Percentiles rank a stretch among this genome's conserved stretches.
Evolutionary conservation across 2,329 filamentous ascomycete species (phyloP).

Genomic region (Tolypocladium amazonense): DNA sequence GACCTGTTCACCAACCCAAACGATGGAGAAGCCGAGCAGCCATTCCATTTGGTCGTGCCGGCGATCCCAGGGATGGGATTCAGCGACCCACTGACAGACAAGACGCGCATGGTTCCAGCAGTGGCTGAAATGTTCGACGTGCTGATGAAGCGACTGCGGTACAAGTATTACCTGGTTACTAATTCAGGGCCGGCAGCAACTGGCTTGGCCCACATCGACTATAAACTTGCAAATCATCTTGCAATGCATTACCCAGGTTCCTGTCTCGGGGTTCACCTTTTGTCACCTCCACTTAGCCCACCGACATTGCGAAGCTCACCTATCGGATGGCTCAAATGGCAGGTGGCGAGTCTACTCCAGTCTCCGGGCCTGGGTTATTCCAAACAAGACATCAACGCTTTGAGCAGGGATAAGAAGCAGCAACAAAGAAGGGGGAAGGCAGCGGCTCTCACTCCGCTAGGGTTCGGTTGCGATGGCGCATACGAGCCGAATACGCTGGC

Average conservation of each 20-base stretch:
- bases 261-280: conserved; percentile 50
- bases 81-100: conserved; percentile 47
- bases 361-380: conserved; percentile 45
- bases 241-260: conserved; percentile 34
- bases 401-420: conserved; percentile 15
- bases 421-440: conserved; percentile 4
- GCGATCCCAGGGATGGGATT: conserved; percentile 58
- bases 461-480: conserved; percentile 18
- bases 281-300: conserved; percentile 41
- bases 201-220: conserved; percentile 40
- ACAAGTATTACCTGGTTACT: conserved; percentile 46
- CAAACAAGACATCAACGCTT: conserved; percentile 36
- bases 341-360: conserved; percentile 37
- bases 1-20: conserved; percentile 42
- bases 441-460: conserved; percentile 11
- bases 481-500: conserved; percentile 43
- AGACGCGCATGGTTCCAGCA: conserved; percentile 35
- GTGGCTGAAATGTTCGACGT: conserved; percentile 45
- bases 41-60: conserved; percentile 58
- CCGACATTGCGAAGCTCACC: conserved; percentile 35
- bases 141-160: conserved; percentile 51
- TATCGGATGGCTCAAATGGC: conserved; percentile 44
- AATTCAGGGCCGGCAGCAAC: conserved; percentile 37
- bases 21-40: conserved; percentile 29
- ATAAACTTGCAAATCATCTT: conserved; percentile 35